Evolutionary conservation across 306 rosid species (phyloP), one percentile per base, ranked within the genome.

Genomic region (Corylus avellana): DNA sequence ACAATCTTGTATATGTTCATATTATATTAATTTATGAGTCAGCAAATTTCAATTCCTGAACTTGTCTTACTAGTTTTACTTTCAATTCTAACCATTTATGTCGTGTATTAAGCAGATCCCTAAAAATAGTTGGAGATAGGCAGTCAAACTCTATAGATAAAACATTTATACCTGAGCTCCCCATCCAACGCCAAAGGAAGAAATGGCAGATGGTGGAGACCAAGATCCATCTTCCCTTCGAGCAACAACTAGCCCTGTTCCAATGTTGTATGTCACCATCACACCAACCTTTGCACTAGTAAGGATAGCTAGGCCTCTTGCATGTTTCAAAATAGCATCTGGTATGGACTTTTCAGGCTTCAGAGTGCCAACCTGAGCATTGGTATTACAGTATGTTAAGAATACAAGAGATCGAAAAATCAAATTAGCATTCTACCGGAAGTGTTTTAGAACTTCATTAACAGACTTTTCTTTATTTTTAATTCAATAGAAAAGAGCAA

Each of bases 151-250:
- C 7, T 47, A 48, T 3, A 49, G 35, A 48, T 9, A 48, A 22
- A 48, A 17, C 56, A 5, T 51, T 29, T 63, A 32, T 50, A 79
- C 82, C 78, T 79, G 77, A 79, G 78, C 73, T 61, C 78, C 78
- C 82, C 74, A 79, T 9, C 78, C 82, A 20, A 79, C 54, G 3
- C 82, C 77, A 51, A 73, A n/a, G 42, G 73, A 79, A 61, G 78
- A 73, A 47, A 79, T 73, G 66, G 78, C 77, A 61, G 78, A 79
- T 62, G 82, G 82, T 35, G 78, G 73, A 79, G 77, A 79, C 78
- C 82, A 79, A 20, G 82, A 72, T 37, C 78, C 82, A 46, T 79
- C 78, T 18, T 50, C 44, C 64, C 64, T 50, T 32, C 78, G 77
- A 61, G 73, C 74, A 62, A 79, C 44, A 47, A 79, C 82, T 59